These are phyloP conservation scores for Suhomyces faveliae DNA, from an alignment of 805 yeast genomes.

Conservation along the genomic window DNA sequence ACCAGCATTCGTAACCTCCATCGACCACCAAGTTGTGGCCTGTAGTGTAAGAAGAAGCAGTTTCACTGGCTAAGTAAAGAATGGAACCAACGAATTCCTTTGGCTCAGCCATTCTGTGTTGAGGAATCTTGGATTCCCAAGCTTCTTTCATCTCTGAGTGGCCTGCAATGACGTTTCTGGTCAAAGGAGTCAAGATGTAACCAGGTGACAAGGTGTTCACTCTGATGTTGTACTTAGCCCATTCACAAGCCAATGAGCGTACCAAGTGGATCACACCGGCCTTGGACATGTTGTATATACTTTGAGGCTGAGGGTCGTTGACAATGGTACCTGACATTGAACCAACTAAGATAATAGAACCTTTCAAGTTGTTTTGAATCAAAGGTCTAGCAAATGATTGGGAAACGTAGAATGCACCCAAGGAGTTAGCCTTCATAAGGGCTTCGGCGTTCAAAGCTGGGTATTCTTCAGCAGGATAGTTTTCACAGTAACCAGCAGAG, in stretches of 20 bases:
- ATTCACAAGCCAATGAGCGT: conserved; percentile 73
- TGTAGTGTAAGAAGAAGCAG: conserved; percentile 77
- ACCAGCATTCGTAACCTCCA: conserved; percentile 88
- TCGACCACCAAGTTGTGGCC: conserved; percentile 82
- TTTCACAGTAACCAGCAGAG: conserved; percentile 85
- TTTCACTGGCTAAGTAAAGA: conserved; percentile 66
- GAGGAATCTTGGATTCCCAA: conserved; percentile 73
- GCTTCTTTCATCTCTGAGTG: conserved; percentile 60
- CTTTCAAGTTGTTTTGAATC: conserved; percentile 53
- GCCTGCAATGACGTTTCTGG: conserved; percentile 65
- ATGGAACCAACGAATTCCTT: conserved; percentile 77
- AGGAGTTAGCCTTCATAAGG: conserved; percentile 65
- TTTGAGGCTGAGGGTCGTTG: conserved; percentile 77
- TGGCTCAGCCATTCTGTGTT: conserved; percentile 84
- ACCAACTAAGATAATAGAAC: conserved; percentile 68
- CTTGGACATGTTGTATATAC: conserved; percentile 80
- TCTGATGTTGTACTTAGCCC: conserved; percentile 75
- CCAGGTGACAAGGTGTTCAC: conserved; percentile 81
- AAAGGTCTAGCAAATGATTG: conserved; percentile 70
- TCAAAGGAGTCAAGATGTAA: conserved; percentile 75
- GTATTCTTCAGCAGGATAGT: conserved; percentile 73
- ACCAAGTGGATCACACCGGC: conserved; percentile 84
- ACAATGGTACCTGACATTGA: conserved; percentile 79
- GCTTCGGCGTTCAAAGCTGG: conserved; percentile 69
- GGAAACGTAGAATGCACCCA: conserved; percentile 75